Conservation (phyloP, 768 basidiomycete genomes). For the Boletus tomentosulus region DNA sequence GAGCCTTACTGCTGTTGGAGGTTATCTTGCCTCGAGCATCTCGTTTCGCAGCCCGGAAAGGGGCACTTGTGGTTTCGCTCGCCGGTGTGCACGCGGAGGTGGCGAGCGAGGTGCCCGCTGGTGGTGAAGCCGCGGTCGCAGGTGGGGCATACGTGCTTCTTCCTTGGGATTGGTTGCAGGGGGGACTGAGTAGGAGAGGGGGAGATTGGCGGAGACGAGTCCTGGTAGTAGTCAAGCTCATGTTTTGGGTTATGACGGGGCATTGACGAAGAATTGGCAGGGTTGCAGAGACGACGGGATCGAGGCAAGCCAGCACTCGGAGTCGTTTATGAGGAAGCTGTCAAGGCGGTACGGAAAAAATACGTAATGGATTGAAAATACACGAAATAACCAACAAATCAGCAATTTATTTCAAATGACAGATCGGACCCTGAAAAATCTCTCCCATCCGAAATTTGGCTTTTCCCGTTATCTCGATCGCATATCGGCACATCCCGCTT, state of each 20-base stretch:
- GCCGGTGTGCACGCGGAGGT: slow-evolving; percentile 87
- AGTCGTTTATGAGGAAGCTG: slow-evolving; percentile 33
- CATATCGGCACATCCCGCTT: slow-evolving; percentile 30
- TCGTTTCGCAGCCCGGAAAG: slow-evolving; percentile 91
- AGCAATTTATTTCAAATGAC: slow-evolving; percentile 28
- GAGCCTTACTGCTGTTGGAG: slow-evolving; percentile 41
- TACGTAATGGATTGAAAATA: slow-evolving; percentile 31
- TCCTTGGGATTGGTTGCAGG: slow-evolving; percentile 14
- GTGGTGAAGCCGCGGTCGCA: slow-evolving; percentile 84
- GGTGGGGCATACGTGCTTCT: slow-evolving; percentile 58
- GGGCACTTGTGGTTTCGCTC: slow-evolving; percentile 92
- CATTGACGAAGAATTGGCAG: slow-evolving; percentile 23
- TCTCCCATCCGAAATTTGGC: slow-evolving; percentile 29
- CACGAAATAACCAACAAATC: slow-evolving; percentile 18
- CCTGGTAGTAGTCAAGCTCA: slow-evolving; percentile 22
- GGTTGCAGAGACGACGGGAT: slow-evolving; percentile 27
- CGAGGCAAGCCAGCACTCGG: slow-evolving; percentile 22
- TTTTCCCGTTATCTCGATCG: slow-evolving; percentile 32
- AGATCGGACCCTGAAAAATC: slow-evolving; percentile 34
- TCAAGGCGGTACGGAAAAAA: slow-evolving; percentile 36
- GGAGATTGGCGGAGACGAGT: slow-evolving; percentile 22
- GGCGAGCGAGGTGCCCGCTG: slow-evolving; percentile 83
- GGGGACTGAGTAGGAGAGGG: neutral
- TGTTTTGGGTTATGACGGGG: slow-evolving; percentile 31
- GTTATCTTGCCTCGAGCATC: slow-evolving; percentile 88